These are phyloP conservation scores for Chamaecyparis obtusa DNA, from an alignment of 75 land plant genomes.

Conservation along the genomic window DNA sequence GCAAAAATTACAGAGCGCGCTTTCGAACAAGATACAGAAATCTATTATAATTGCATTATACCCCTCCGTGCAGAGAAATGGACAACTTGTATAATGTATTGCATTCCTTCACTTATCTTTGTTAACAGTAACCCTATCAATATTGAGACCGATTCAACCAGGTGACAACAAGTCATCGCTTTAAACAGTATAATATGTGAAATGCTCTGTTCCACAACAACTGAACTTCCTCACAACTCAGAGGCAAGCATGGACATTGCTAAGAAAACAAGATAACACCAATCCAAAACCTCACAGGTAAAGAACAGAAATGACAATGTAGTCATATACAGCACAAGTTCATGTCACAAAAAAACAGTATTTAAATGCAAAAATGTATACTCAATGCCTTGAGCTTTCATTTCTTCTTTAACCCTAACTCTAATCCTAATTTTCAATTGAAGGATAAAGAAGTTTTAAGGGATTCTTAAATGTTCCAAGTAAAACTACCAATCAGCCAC, in stretches of 20 bases:
- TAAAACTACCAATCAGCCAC: too few species aligned
- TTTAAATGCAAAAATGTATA: too few species aligned
- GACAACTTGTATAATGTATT: too few species aligned
- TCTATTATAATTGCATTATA: neutral
- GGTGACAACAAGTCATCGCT: neutral
- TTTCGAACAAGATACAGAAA: neutral
- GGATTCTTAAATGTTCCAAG: too few species aligned
- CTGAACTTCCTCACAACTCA: neutral
- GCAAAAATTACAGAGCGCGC: too few species aligned
- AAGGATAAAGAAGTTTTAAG: too few species aligned
- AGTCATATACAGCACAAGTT: neutral
- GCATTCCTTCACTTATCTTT: neutral
- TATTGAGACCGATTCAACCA: neutral
- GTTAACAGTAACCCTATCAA: neutral
- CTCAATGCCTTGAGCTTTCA: too few species aligned
- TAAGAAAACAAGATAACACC: neutral
- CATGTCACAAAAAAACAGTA: too few species aligned
- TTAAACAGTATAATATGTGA: neutral
- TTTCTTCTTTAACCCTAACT: too few species aligned
- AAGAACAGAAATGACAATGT: neutral
- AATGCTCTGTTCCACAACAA: too few species aligned
- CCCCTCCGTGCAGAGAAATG: neutral
- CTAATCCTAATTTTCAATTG: too few species aligned
- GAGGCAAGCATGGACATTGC: neutral
- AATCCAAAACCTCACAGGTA: neutral